Evolutionary conservation across 208 protist species (phyloP), one percentile per base, ranked within the genome.

Genomic region (Leptomonas pyrrhocoris): DNA sequence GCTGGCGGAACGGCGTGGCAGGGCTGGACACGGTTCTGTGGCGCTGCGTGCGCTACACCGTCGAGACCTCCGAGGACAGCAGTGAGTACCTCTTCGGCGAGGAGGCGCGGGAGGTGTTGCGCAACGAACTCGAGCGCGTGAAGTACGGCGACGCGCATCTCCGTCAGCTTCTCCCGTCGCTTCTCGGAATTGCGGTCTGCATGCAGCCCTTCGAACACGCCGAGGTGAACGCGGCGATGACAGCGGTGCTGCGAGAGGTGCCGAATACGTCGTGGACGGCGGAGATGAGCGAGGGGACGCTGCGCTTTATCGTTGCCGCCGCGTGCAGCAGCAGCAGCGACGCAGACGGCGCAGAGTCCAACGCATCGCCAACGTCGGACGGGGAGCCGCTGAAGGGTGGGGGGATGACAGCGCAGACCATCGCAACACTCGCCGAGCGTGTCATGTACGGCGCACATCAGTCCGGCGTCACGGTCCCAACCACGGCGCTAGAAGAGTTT

Each of bases 11-110:
- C 9, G 58, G 7, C 13, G 64, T 67, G 30, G 23, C 63, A 0
- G 50, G 45, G 6, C 62, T 78, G 0, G 71, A 57, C 48, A 46
- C 11, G 23, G 75, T 84, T 46, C 54, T 83, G 21, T 90, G 83
- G 80, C 69, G 61, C 12, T 80, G 82, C 54, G 62, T 89, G 0
- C 58, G 68, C 3, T 25, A 69, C 45, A 85, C 83, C 19, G 57
- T 89, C 13, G 57, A 72, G n/a, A 78, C 70, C 21, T 90, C 83
- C 13, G 84, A 87, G 51, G 88, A 93, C 59, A 82, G 75, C 27
- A 25, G 38, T 43, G 80, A 83, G 40, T 93, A 84, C 67, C 57
- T 93, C 16, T 83, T 86, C 27, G 76, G 80, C 25, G 81, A 82
- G 54, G 77, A 83, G 42, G 58, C 55, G 15, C 72, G 76, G 45